A percentile compares a stretch with the other conserved stretches of the same genome.
These are phyloP conservation scores for Mentha longifolia DNA, from an alignment of 257 asterid species.

Conservation along the genomic window DNA sequence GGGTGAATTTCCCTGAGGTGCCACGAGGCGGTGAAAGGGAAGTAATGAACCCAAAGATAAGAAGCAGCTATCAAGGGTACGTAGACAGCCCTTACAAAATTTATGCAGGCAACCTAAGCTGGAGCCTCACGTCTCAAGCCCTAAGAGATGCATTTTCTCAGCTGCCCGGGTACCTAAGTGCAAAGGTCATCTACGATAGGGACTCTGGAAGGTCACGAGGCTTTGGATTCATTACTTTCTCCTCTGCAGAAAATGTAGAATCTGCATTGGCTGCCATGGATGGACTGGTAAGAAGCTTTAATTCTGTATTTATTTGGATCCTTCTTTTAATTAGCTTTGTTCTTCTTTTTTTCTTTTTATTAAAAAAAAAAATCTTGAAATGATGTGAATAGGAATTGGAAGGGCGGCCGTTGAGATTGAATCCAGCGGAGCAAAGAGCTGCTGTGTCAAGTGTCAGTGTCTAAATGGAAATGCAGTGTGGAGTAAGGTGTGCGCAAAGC, in stretches of 20 bases:
- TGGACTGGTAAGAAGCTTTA: conserved; percentile 67
- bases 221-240: conserved; percentile 81
- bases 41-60: conserved; percentile 64
- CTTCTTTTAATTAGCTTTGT: neutral
- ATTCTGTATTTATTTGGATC: neutral
- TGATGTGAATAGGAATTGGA: conserved; percentile 65
- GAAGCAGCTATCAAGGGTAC: conserved; percentile 70
- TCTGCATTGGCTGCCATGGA: conserved; percentile 72
- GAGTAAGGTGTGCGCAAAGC: neutral
- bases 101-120: conserved; percentile 83
- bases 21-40: conserved; percentile 95
- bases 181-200: conserved; percentile 77
- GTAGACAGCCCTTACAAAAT: conserved; percentile 79
- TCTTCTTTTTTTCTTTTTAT: neutral
- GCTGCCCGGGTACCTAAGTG: conserved; percentile 76
- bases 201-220: conserved; percentile 85
- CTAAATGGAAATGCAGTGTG: conserved; percentile 7
- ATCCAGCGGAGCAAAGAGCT: conserved; percentile 57
- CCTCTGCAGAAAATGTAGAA: conserved; percentile 65
- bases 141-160: conserved; percentile 70
- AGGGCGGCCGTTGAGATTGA: conserved; percentile 78
- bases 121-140: conserved; percentile 80
- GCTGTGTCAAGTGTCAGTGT: conserved; percentile 34
- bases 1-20: conserved; percentile 95
- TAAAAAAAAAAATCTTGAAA: too few species aligned